Evolutionary conservation across 257 asterid species (phyloP), one percentile per base, ranked within the genome.

Genomic region (Primulina tabacum): DNA sequence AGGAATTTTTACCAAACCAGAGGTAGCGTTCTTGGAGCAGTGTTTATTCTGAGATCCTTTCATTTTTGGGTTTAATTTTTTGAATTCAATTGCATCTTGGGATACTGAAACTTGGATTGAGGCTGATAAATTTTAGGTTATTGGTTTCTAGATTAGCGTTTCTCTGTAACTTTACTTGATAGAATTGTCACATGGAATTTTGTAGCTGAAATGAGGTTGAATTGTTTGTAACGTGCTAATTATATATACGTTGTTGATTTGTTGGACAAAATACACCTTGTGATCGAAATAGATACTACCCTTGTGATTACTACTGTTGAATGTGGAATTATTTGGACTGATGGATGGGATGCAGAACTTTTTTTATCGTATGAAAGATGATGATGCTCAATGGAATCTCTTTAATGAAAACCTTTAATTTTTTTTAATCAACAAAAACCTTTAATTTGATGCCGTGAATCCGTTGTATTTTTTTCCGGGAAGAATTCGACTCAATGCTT

Each of bases 1-100:
- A 16, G 99, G 98, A 69, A 43, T 88, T 65, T 94, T 68, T 75
- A 68, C 98, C 20, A 92, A 80, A 73, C 96, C 98, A 10, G 96
- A 90, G 99, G 99, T 86, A 81, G 20, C 29, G 26, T 29, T 43
- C 4, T 68, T 67, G 24, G 9, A 9, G 52, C 73, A n/a, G 26
- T 57, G 68, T 28, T 67, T 52, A 10, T 37, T 64, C 38, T 70
- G 14, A 70, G 38, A 30, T 71, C 21, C 11, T 34, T 30, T 17
- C 68, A n/a, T 69, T 68, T 59, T 0, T 9, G 43, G 16, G 60
- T 40, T 68, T 59, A 55, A 33, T 20, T 24, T 4, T 38, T 33
- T 32, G 28, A 32, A 60, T 43, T 62, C 20, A 26, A 14, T 57
- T 60, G 65, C 70, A 69, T 70, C 59, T 73, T 76, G 67, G 67